These are phyloP conservation scores for Polymyxa betae DNA, from an alignment of 208 protist species.

Conservation along the genomic window DNA sequence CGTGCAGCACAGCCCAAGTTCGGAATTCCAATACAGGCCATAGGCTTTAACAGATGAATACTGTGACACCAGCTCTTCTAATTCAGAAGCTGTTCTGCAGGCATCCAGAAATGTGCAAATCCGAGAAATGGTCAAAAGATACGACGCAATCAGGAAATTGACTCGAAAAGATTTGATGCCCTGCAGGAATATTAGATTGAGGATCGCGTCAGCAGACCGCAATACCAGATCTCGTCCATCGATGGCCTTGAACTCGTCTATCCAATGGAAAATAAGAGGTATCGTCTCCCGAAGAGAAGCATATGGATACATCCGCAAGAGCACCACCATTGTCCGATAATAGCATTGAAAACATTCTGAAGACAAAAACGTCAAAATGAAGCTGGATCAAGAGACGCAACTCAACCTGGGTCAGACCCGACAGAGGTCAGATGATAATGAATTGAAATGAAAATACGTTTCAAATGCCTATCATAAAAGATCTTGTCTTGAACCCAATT, in stretches of 20 bases:
- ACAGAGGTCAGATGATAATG: conserved; percentile 14
- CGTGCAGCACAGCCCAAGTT: not conserved
- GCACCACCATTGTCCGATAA: conserved; percentile 16
- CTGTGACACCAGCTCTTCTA: not conserved
- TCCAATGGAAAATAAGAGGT: not conserved
- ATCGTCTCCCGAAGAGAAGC: not conserved
- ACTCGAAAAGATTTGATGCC: not conserved
- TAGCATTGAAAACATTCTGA: not conserved
- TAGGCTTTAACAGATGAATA: not conserved
- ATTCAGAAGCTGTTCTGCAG: conserved; percentile 1
- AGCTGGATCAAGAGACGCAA: not conserved
- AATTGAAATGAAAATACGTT: not conserved
- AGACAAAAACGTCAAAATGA: not conserved
- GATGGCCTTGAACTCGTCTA: not conserved
- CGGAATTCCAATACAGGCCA: conserved; percentile 5
- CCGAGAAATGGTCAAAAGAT: not conserved
- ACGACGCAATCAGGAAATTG: not conserved
- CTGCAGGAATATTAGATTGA: not conserved
- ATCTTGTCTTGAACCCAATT: conserved; percentile 17
- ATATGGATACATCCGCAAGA: not conserved
- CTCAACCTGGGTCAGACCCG: not conserved
- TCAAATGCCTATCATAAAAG: not conserved
- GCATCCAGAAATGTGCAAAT: conserved; percentile 14
- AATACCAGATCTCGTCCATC: not conserved
- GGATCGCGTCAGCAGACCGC: not conserved